phyloP scores from a whole-genome alignment of 2,329 filamentous ascomycete species.

The Colletotrichum musicola region DNA sequence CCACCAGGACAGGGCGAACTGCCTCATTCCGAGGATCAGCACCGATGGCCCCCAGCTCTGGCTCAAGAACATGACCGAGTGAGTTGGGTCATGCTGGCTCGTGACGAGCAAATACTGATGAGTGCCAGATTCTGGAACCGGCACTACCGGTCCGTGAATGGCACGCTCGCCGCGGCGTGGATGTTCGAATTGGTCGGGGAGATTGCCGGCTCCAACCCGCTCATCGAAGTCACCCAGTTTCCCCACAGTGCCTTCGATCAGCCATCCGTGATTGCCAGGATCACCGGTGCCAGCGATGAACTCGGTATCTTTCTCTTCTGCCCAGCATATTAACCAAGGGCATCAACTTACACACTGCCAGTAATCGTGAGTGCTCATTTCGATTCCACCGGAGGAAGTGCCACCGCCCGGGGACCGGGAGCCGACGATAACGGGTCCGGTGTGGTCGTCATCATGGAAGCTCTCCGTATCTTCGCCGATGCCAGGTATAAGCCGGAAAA shows the following conservation, averaged over 20 bases:
- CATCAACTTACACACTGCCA: not conserved
- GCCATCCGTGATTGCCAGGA: conserved; percentile 59
- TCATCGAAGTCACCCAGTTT: conserved; percentile 56
- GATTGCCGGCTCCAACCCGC: conserved; percentile 53
- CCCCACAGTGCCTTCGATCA: conserved; percentile 58
- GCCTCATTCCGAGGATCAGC: conserved; percentile 47
- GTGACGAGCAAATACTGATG: not conserved
- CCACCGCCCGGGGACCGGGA: conserved; percentile 57
- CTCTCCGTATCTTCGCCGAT: conserved; percentile 59
- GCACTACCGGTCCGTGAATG: conserved; percentile 58
- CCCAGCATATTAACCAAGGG: rapidly evolving
- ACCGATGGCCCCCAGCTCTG: conserved; percentile 50
- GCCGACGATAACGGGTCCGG: conserved; percentile 64
- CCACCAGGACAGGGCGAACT: conserved; percentile 50
- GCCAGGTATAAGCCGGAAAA: conserved; percentile 54
- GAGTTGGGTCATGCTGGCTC: not conserved
- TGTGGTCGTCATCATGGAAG: conserved; percentile 59
- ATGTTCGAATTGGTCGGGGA: conserved; percentile 54
- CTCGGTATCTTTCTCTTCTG: conserved; percentile 42
- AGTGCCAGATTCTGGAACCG: conserved; percentile 53
- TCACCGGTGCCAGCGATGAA: conserved; percentile 54
- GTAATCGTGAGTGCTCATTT: conserved; percentile 60
- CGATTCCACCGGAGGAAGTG: conserved; percentile 57
- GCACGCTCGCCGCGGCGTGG: conserved; percentile 56
- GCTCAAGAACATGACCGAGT: conserved; percentile 51